Conservation (phyloP, 352 stramenopile species). For the Phytophthora europaea region DNA sequence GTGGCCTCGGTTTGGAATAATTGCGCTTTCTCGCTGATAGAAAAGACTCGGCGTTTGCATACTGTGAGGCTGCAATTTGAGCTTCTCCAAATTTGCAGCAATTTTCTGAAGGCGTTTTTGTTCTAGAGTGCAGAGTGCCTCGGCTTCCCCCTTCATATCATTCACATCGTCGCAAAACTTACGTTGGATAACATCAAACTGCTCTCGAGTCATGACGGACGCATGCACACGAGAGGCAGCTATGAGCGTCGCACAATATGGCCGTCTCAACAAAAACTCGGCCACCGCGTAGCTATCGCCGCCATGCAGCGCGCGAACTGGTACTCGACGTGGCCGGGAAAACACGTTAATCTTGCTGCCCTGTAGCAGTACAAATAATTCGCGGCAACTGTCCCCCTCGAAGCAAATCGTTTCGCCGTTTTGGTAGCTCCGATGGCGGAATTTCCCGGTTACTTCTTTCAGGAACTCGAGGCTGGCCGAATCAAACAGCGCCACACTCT, state of each 20-base stretch:
- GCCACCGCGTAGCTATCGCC: conserved; percentile 69
- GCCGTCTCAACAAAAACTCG: conserved; percentile 67
- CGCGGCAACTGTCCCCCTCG: conserved; percentile 66
- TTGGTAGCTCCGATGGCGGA: conserved; percentile 68
- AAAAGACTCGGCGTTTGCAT: conserved; percentile 63
- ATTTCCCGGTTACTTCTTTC: conserved; percentile 72
- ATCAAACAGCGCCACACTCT: conserved; percentile 67
- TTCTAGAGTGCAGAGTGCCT: conserved; percentile 47
- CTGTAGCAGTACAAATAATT: conserved; percentile 74
- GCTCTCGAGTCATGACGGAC: conserved; percentile 62
- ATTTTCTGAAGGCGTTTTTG: conserved; percentile 42
- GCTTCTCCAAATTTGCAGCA: conserved; percentile 51
- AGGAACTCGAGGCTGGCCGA: conserved; percentile 55
- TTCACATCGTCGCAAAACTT: conserved; percentile 69
- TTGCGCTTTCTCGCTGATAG: conserved; percentile 55
- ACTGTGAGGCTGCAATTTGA: conserved; percentile 67
- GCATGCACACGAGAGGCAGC: conserved; percentile 58
- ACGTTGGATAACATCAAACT: conserved; percentile 69
- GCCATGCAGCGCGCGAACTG: conserved; percentile 50
- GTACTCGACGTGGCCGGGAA: conserved; percentile 35
- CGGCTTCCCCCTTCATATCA: conserved; percentile 53
- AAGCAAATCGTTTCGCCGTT: conserved; percentile 67
- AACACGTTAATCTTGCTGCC: conserved; percentile 64
- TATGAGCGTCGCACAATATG: conserved; percentile 51
- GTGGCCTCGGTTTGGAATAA: conserved; percentile 8